Base-by-base conservation (phyloP, 2,329 filamentous ascomycete species). In the Penicillium brasilianum region DNA sequence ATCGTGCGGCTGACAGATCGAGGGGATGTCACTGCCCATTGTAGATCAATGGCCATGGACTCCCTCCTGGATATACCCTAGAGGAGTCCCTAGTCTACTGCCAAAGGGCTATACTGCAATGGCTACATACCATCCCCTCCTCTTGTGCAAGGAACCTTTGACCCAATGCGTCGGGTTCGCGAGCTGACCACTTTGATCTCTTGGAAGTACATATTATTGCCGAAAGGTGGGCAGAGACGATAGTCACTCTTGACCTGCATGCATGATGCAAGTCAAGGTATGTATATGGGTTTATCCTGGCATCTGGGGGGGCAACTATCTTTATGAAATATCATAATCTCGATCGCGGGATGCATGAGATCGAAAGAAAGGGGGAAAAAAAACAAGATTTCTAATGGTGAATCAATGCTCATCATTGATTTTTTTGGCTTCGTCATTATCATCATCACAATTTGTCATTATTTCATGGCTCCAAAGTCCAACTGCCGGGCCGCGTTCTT, bases 401-500 rank as follows among this genome's bases (percentile, higher is more conserved):
- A 30, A 18, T 34, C 2, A 53, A 20, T 7, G 30, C 34, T 39
- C 32, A 51, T 53, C 34, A 53, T 32, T 30, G 14, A n/a, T n/a
- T n/a, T n/a, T 37, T 28, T 22, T 52, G 14, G 20, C 13, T 46
- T 46, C 43, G 14, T 52, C 34, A 52, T 52, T 8, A 8, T 39
- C 18, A 32, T 50, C 25, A 41, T 56, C 28, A 32, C 30, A 34
- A 28, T 6, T 57, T 13, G 34, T 62, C 50, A 52, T 69, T 63
- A 69, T 59, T 68, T 70, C 63, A 67, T 68, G 56, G 78, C 80
- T 6, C 87, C 88, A 80, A 95, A 95, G 76, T 95, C 89, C 63
- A 97, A 80, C 78, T 91, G 93, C 61, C 92, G 85, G 41, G 93
- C 92, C 16, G 96, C 90, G 77, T 92, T 93, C 65, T 88, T 87